Evolutionary conservation across 805 yeast genomes (phyloP).

Genomic region (Danielozyma ontarioensis): DNA sequence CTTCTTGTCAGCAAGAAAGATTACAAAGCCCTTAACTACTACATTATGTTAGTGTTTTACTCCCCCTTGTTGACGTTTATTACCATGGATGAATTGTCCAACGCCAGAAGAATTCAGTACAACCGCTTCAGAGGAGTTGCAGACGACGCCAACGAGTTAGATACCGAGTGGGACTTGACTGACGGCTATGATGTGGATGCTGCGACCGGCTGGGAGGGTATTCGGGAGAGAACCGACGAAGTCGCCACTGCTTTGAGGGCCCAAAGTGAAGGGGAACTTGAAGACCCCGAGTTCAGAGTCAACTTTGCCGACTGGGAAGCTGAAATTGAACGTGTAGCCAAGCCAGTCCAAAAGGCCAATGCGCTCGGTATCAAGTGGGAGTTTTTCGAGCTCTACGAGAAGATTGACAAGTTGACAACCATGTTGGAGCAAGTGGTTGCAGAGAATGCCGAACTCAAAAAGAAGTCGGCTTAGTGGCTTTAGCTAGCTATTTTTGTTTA

Average conservation of each 20-base stretch:
- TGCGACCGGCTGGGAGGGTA: constrained; percentile 30
- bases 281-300: constrained; percentile 65
- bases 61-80: constrained; percentile 60
- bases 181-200: constrained; percentile 57
- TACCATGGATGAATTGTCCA: constrained; percentile 58
- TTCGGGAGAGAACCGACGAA: constrained; percentile 35
- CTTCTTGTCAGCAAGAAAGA: constrained; percentile 29
- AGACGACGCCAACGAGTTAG: constrained; percentile 76
- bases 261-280: constrained; percentile 60
- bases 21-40: constrained; percentile 41
- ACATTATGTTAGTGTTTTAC: constrained; percentile 61
- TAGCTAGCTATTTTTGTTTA: no score
- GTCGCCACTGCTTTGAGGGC: constrained; percentile 32
- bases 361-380: constrained; percentile 61
- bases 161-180: constrained; percentile 77
- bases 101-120: constrained; percentile 66
- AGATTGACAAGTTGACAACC: constrained; percentile 42
- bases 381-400: constrained; percentile 47
- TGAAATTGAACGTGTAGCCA: constrained; percentile 46
- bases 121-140: constrained; percentile 58
- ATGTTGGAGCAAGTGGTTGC: constrained; percentile 35
- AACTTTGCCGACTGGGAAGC: constrained; percentile 45
- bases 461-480: constrained; percentile 7
- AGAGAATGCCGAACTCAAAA: constrained; percentile 26
- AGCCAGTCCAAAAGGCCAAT: constrained; percentile 56